Percentiles rank a stretch among this genome's conserved stretches.
Conservation (phyloP, 2,329 filamentous ascomycete genomes). For the Hirsutella thompsonii region DNA sequence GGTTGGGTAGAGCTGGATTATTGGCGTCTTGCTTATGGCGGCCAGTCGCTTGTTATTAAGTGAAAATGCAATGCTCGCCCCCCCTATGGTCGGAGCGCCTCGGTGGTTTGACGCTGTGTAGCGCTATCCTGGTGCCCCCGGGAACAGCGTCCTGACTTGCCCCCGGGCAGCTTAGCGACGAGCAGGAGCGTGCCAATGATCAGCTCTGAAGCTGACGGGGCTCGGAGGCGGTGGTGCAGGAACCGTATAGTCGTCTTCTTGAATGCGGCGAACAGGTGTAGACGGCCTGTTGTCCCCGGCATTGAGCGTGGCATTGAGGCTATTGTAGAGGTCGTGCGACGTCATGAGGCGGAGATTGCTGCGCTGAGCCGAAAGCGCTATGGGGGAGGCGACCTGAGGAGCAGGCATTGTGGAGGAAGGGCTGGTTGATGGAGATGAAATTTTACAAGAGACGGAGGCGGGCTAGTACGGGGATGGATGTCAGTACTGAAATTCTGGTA, state of each 20-base stretch:
- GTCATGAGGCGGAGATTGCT: slow-evolving; percentile 29
- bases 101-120: not conserved
- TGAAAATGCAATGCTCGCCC: not conserved
- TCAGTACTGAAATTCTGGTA: too few species aligned
- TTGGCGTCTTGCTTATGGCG: not conserved
- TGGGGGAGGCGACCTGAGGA: slow-evolving; percentile 26
- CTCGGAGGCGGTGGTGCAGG: slow-evolving; percentile 53
- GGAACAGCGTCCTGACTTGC: not conserved
- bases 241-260: slow-evolving; percentile 47
- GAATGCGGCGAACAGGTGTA: slow-evolving; percentile 36
- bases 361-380: slow-evolving; percentile 34
- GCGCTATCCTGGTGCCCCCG: not conserved
- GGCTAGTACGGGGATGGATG: not conserved
- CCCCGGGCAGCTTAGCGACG: slow-evolving; percentile 11
- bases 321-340: slow-evolving; percentile 37
- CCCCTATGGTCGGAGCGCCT: not conserved
- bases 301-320: slow-evolving; percentile 36
- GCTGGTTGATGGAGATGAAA: not conserved
- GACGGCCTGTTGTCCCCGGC: slow-evolving; percentile 27
- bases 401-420: slow-evolving; percentile 16
- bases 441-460: not conserved
- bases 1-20: not conserved
- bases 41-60: not conserved
- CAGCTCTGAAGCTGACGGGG: slow-evolving; percentile 46
- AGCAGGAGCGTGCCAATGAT: slow-evolving; percentile 35